Conservation (phyloP, 768 basidiomycete genomes). For the Pisolithus sp. region DNA sequence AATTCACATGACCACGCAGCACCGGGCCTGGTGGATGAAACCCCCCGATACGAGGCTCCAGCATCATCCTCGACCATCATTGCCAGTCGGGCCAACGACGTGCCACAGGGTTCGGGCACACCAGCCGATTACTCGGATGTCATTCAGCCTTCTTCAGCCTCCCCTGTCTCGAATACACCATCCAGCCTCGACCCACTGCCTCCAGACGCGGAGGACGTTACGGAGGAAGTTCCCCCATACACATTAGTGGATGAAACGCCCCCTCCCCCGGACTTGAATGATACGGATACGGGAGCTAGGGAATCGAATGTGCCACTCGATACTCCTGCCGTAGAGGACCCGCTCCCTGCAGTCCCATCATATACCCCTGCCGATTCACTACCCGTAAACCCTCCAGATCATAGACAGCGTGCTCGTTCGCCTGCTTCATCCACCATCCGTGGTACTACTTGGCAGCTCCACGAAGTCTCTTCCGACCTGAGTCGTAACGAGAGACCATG, state of each 20-base stretch:
- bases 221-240: constrained; percentile 1
- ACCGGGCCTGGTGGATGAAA: no score
- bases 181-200: not conserved
- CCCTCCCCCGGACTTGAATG: not conserved
- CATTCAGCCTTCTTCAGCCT: no score
- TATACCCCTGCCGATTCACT: not conserved
- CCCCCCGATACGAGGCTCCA: no score
- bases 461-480: not conserved
- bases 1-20: no score
- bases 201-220: not conserved
- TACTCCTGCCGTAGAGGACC: not conserved
- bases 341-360: not conserved
- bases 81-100: no score
- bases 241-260: not conserved
- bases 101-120: no score
- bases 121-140: no score
- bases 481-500: not conserved
- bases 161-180: no score
- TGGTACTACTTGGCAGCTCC: not conserved
- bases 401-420: not conserved
- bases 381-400: not conserved
- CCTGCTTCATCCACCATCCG: not conserved
- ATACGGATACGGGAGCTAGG: no score
- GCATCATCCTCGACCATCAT: no score
- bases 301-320: not conserved